These are phyloP conservation scores for Apiospora rasikravindrae DNA, from an alignment of 2,329 filamentous ascomycete genomes.

Conservation along the genomic window DNA sequence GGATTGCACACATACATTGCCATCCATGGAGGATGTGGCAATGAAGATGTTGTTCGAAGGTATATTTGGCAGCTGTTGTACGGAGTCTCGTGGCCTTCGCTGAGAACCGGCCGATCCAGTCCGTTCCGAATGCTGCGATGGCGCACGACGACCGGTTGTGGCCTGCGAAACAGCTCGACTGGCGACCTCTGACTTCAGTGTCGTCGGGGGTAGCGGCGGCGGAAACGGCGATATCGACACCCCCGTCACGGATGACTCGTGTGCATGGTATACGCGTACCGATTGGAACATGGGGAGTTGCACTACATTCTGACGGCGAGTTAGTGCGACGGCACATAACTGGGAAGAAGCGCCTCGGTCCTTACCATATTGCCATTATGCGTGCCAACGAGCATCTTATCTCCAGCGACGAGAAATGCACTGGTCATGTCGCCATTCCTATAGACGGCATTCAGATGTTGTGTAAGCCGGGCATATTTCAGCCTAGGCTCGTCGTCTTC, in stretches of 20 bases:
- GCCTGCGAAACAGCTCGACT: slow-evolving; percentile 43
- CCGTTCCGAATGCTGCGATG: slow-evolving; percentile 46
- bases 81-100: slow-evolving; percentile 31
- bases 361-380: slow-evolving; percentile 96
- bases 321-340: slow-evolving; percentile 18
- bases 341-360: slow-evolving; percentile 25
- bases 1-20: slow-evolving; percentile 91
- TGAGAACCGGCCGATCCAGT: slow-evolving; percentile 51
- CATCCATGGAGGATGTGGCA: slow-evolving; percentile 92
- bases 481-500: slow-evolving; percentile 93
- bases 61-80: slow-evolving; percentile 68
- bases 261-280: slow-evolving; percentile 87
- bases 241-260: slow-evolving; percentile 87
- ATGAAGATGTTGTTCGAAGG: slow-evolving; percentile 93
- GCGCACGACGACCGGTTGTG: slow-evolving; percentile 40
- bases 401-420: slow-evolving; percentile 85
- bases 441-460: slow-evolving; percentile 80
- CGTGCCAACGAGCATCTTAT: slow-evolving; percentile 97
- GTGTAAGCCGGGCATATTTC: slow-evolving; percentile 89
- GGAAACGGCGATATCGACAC: slow-evolving; percentile 91
- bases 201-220: slow-evolving; percentile 61
- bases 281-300: slow-evolving; percentile 82
- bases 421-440: slow-evolving; percentile 95
- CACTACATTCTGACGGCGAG: slow-evolving; percentile 73
- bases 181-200: slow-evolving; percentile 47